phyloP scores from a whole-genome alignment of 2,329 filamentous ascomycete species.

The Penicillium sp. region DNA sequence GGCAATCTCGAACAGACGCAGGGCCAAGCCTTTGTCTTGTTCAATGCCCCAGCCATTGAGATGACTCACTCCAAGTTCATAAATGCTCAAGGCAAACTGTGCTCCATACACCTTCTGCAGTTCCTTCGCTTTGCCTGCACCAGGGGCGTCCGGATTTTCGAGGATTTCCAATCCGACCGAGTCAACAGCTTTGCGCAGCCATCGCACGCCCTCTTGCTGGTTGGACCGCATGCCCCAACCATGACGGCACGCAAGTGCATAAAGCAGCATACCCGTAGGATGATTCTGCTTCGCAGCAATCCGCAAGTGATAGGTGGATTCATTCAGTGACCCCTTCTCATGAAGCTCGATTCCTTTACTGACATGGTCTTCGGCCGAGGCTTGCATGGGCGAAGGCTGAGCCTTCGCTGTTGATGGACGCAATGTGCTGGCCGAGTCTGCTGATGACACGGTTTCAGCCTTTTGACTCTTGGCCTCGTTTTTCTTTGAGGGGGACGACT shows the following conservation, averaged over 20 bases:
- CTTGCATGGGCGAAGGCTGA: constrained; percentile 22
- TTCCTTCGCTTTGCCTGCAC: constrained; percentile 54
- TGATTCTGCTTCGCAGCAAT: constrained; percentile 79
- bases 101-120: constrained; percentile 75
- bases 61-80: constrained; percentile 92
- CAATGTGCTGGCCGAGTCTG: constrained; percentile 60
- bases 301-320: constrained; percentile 93
- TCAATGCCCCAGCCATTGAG: constrained; percentile 98
- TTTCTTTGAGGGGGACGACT: constrained; percentile 7
- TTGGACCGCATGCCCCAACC: constrained; percentile 97
- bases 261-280: constrained; percentile 91
- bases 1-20: constrained; percentile 94
- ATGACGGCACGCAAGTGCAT: constrained; percentile 88
- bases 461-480: constrained; percentile 17
- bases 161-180: constrained; percentile 74
- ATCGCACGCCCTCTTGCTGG: constrained; percentile 80
- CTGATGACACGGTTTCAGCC: constrained; percentile 49
- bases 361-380: constrained; percentile 72
- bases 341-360: constrained; percentile 85
- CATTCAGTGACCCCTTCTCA: constrained; percentile 76
- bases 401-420: constrained; percentile 35
- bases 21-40: constrained; percentile 78
- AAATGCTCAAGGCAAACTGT: constrained; percentile 91
- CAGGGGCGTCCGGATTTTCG: constrained; percentile 56
- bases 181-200: constrained; percentile 87